Conservation (phyloP, 768 basidiomycete species). For the Podaxis mareebaensis region DNA sequence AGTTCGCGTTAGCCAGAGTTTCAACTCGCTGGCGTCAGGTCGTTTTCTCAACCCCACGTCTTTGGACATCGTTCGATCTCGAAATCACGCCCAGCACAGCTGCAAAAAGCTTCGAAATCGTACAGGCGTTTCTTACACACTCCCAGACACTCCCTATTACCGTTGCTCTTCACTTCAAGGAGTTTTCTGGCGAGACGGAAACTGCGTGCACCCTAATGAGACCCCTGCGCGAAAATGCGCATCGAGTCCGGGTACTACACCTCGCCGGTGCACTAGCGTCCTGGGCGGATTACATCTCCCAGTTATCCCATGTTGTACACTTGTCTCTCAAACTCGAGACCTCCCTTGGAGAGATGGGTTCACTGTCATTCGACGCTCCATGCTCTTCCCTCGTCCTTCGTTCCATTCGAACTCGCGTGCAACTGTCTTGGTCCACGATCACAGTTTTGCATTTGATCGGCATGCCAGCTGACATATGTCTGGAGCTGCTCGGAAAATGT, state of each 20-base stretch:
- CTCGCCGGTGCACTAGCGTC: too few relatives aligned
- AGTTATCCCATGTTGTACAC: too few relatives aligned
- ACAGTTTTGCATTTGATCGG: not conserved
- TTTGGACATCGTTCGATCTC: not conserved
- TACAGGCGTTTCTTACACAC: not conserved
- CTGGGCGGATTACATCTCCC: too few relatives aligned
- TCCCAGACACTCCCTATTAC: not conserved
- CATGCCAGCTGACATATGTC: not conserved
- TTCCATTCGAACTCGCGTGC: not conserved
- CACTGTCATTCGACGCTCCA: not conserved
- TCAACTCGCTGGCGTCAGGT: not conserved
- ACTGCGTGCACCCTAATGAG: too few relatives aligned
- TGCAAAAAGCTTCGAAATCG: not conserved
- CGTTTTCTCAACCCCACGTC: not conserved
- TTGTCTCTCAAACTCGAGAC: too few relatives aligned
- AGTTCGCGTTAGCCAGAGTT: not conserved
- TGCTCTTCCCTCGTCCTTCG: not conserved
- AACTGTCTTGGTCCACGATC: not conserved
- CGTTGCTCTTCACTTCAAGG: not conserved
- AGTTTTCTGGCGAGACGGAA: not conserved
- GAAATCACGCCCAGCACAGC: not conserved
- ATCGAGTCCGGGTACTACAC: too few relatives aligned
- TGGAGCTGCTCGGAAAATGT: not conserved
- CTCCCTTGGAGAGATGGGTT: not conserved
- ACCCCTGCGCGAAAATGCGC: too few relatives aligned